phyloP scores from a whole-genome alignment of 176 grass and related monocot species.

The Bonia amplexicaulis region DNA sequence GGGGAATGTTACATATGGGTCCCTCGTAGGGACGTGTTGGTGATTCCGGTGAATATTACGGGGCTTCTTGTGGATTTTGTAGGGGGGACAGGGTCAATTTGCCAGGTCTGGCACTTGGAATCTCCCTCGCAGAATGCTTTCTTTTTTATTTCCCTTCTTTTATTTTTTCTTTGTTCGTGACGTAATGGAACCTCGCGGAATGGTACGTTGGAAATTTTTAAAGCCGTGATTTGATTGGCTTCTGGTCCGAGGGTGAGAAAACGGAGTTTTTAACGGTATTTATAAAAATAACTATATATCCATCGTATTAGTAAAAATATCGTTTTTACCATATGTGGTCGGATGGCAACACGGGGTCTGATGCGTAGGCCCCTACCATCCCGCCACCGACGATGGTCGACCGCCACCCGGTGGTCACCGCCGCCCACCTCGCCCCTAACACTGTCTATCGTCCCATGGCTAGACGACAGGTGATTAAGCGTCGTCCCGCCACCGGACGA shows the following conservation, averaged over 20 bases:
- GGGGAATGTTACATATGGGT: background rate
- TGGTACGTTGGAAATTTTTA: background rate
- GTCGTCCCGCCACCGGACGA: too few species aligned
- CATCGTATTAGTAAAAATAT: too few species aligned
- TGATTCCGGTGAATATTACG: rapidly evolving
- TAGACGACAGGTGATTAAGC: too few species aligned
- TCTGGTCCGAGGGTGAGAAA: too few species aligned
- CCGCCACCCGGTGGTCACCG: too few species aligned
- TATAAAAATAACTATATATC: too few species aligned
- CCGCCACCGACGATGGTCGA: rapidly evolving
- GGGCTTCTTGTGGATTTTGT: background rate
- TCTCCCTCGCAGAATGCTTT: background rate
- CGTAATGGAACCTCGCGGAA: background rate
- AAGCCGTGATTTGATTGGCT: background rate
- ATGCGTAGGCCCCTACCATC: too few species aligned
- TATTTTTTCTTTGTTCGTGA: background rate
- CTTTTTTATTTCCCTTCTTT: background rate
- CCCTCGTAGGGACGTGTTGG: rapidly evolving
- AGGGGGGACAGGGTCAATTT: constrained; percentile 32
- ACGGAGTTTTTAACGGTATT: too few species aligned
- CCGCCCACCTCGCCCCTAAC: too few species aligned
- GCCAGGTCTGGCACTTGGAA: constrained; percentile 33
- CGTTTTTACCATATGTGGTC: rapidly evolving
- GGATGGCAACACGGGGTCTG: too few species aligned
- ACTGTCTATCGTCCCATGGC: too few species aligned